A percentile compares a stretch with the other conserved stretches of the same genome.
These are phyloP conservation scores for Fusarium bulbicola DNA, from an alignment of 2,329 filamentous ascomycete species.

Conservation along the genomic window DNA sequence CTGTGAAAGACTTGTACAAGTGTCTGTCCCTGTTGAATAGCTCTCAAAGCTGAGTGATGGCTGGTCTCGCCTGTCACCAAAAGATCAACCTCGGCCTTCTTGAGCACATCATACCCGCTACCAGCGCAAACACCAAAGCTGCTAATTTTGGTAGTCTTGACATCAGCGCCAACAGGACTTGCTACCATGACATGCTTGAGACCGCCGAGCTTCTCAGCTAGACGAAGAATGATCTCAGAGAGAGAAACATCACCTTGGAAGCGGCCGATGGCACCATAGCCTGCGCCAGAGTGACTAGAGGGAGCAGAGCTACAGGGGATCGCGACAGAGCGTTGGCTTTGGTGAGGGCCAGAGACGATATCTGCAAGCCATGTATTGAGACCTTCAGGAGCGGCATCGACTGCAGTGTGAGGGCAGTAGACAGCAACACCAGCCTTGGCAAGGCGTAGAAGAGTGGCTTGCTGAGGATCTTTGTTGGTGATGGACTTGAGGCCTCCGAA, in stretches of 20 bases:
- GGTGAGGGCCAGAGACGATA: slow-evolving; percentile 70
- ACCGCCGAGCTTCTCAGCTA: slow-evolving; percentile 75
- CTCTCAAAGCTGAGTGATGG: slow-evolving; percentile 90
- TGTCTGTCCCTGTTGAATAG: slow-evolving; percentile 82
- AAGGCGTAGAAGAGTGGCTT: slow-evolving; percentile 82
- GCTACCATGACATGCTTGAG: slow-evolving; percentile 64
- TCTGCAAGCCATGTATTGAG: slow-evolving; percentile 96
- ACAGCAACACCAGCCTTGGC: slow-evolving; percentile 90
- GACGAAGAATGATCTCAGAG: slow-evolving; percentile 55
- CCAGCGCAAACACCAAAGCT: slow-evolving; percentile 90
- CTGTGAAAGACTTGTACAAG: slow-evolving; percentile 91
- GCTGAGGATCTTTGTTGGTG: slow-evolving; percentile 85
- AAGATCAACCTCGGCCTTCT: slow-evolving; percentile 76
- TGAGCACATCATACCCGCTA: slow-evolving; percentile 81
- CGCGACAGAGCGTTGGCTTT: slow-evolving; percentile 53
- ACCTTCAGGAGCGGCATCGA: slow-evolving; percentile 85
- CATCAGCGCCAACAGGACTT: slow-evolving; percentile 58
- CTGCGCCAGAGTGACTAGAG: slow-evolving; percentile 56
- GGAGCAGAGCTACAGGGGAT: slow-evolving; percentile 56
- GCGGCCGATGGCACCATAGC: slow-evolving; percentile 62
- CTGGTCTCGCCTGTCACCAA: slow-evolving; percentile 92
- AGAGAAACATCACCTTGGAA: slow-evolving; percentile 53
- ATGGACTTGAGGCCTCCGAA: slow-evolving; percentile 92
- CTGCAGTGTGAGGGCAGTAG: slow-evolving; percentile 94
- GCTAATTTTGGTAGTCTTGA: slow-evolving; percentile 58